phyloP scores from a whole-genome alignment of 129 eudicot species.

The Centella asiatica region DNA sequence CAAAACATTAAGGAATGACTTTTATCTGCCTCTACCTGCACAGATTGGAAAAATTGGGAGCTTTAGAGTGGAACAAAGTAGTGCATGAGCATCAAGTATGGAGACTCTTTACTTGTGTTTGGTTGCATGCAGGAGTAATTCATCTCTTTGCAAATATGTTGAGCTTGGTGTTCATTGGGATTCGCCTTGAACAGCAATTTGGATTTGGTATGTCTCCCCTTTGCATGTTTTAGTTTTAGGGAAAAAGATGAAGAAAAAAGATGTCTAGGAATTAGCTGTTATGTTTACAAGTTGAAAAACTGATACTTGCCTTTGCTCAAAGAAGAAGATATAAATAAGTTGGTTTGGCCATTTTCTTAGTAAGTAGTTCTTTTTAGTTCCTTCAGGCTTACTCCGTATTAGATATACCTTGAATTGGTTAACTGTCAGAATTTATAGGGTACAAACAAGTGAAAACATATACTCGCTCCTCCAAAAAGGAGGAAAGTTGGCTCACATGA shows the following conservation, averaged over 20 bases:
- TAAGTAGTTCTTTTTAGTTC: too few species aligned
- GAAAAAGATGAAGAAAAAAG: background rate
- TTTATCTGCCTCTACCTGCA: background rate
- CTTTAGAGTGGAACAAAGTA: constrained; percentile 70
- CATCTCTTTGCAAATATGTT: constrained; percentile 93
- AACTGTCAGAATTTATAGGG: too few species aligned
- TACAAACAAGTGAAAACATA: too few species aligned
- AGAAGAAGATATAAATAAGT: too few species aligned
- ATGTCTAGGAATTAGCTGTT: background rate
- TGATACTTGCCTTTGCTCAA: background rate
- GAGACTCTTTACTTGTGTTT: constrained; percentile 82
- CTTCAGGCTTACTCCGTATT: too few species aligned
- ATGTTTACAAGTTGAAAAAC: background rate
- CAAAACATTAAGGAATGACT: background rate
- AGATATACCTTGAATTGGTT: too few species aligned
- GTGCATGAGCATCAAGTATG: constrained; percentile 73
- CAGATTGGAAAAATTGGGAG: constrained; percentile 83
- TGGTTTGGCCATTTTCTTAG: too few species aligned
- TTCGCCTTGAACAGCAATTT: constrained; percentile 95
- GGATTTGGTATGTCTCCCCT: constrained; percentile 53
- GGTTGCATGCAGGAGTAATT: constrained; percentile 90
- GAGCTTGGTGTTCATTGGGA: constrained; percentile 85
- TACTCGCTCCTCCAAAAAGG: too few species aligned
- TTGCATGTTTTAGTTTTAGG: background rate
- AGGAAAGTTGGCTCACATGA: too few species aligned